phyloP scores from a whole-genome alignment of 768 basidiomycete genomes.

The Coprinopsis marcescibilis region DNA sequence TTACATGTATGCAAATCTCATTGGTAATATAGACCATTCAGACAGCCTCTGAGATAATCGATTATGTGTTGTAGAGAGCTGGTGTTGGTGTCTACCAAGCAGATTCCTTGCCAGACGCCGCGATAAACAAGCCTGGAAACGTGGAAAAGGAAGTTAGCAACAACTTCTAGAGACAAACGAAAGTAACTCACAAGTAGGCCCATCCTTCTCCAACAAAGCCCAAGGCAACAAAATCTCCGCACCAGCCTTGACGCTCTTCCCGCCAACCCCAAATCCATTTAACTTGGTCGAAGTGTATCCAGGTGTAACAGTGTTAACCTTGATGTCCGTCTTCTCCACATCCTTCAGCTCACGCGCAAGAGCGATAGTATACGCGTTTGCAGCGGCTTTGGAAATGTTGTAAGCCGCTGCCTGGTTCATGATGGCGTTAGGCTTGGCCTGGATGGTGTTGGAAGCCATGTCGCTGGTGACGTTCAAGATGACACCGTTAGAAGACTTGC shows the following conservation, averaged over 20 bases:
- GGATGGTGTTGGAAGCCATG: constrained; percentile 38
- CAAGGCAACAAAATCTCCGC: constrained; percentile 34
- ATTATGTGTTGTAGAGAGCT: constrained; percentile 7
- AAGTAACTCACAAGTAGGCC: constrained; percentile 28
- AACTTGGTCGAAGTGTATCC: constrained; percentile 46
- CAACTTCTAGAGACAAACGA: not conserved
- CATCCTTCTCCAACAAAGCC: constrained; percentile 33
- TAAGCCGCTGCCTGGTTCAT: constrained; percentile 40
- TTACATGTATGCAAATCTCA: not conserved
- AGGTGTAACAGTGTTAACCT: constrained; percentile 59
- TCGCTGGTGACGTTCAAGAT: constrained; percentile 38
- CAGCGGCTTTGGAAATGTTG: constrained; percentile 69
- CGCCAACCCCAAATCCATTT: constrained; percentile 32
- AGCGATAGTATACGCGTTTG: constrained; percentile 52
- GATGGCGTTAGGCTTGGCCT: constrained; percentile 24
- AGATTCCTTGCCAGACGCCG: constrained; percentile 28
- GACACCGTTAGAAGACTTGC: constrained; percentile 26
- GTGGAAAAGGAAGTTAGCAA: not conserved
- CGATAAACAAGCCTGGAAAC: constrained; percentile 26
- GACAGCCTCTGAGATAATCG: not conserved
- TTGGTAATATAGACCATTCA: not conserved
- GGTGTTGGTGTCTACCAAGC: constrained; percentile 29
- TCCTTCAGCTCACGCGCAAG: constrained; percentile 57
- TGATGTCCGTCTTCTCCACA: constrained; percentile 33
- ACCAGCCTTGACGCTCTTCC: constrained; percentile 30